Base-by-base conservation (phyloP, 192 early-diverging fungal genomes). In the Thoreauomyces humboldtii region DNA sequence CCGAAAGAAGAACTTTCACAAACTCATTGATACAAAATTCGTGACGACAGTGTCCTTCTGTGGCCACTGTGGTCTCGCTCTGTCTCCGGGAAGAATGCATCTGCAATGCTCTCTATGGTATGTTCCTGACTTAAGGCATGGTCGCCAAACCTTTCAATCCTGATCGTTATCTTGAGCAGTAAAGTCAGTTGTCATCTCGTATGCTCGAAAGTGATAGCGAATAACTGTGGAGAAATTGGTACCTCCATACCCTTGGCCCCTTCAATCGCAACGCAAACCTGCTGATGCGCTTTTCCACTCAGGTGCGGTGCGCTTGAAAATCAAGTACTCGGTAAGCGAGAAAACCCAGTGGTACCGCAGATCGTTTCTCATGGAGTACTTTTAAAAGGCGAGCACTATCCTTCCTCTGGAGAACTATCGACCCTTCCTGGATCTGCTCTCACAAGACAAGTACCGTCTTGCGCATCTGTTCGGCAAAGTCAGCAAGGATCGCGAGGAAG, bases 401-500 rank as follows among this genome's bases (percentile, higher is more conserved):
- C 62, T 71, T 14, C 62, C 61, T 6, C 21, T 65, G 44, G 46
- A 37, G 9, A 48, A 37, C 7, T 71, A 71, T 36, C 17, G 36
- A 25, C 54, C 51, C 22, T 59, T 71, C 27, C 29, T 71, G 35
- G 61, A 63, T 21, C 34, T 71, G 7, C 33, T 71, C 12, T 2
- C 11, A 17, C 19, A 51, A n/a, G 55, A 71, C 19, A 24, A 50
- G 6, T 71, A 51, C 34, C 54, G 45, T 7, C 3, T 71, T 4
- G 29, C 47, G 11, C 44, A 59, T 36, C 25, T 71, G 12, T 52
- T 71, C 42, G 69, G 69, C 21, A 63, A 64, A 58, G 61, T 71
- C 53, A 64, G 61, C 53, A 55, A 63, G 34, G 69, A 71, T 24
- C 38, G 69, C 4, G 69, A 71, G 27, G 69, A 71, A 9, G 69